phyloP scores from a whole-genome alignment of 1,139 yeast species.

The Taphrina pruni region DNA sequence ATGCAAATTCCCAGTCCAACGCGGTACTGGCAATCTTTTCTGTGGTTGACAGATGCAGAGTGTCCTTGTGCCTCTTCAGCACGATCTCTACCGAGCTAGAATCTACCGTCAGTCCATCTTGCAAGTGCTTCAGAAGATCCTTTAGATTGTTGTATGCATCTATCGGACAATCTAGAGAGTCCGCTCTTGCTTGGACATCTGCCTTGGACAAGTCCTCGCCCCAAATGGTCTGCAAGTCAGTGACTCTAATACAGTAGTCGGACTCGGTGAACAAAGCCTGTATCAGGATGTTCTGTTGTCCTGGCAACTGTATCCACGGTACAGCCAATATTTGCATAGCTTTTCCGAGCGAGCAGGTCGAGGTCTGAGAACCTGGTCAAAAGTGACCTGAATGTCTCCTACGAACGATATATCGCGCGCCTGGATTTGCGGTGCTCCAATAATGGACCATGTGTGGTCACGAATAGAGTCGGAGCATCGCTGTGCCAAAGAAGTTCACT shows the following conservation, averaged over 20 bases:
- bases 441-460: no score
- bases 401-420: no score
- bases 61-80: not conserved
- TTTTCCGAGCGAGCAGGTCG: not conserved
- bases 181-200: constrained; percentile 10
- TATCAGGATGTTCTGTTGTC: constrained; percentile 27
- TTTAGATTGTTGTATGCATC: constrained; percentile 13
- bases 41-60: not conserved
- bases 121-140: constrained; percentile 18
- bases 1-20: constrained; percentile 14
- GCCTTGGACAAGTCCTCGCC: constrained; percentile 23
- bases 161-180: constrained; percentile 19
- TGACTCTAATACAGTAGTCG: constrained; percentile 27
- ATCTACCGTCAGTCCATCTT: constrained; percentile 3
- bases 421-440: no score
- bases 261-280: constrained; percentile 5
- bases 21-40: constrained; percentile 11
- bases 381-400: no score
- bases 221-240: constrained; percentile 32
- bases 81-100: not conserved
- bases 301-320: constrained; percentile 33
- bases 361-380: no score
- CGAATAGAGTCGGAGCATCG: no score
- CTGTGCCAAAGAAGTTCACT: no score
- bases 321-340: constrained; percentile 28